Evolutionary conservation across 495 filamentous ascomycete genomes (phyloP).

Genomic region (Barbatosphaeria neglecta): DNA sequence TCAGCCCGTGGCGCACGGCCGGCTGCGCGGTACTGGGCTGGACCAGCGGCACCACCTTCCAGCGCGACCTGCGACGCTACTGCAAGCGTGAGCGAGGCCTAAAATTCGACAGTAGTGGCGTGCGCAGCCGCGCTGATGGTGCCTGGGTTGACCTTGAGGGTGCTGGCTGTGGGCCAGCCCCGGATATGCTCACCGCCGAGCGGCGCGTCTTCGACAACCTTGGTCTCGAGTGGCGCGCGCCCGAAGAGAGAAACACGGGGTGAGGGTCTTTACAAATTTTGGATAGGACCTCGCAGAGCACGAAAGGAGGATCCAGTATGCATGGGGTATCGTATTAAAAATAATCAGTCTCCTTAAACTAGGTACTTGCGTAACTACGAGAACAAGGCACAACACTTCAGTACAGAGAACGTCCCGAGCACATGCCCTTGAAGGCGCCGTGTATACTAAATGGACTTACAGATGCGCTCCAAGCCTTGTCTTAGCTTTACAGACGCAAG

Average conservation of each 20-base stretch:
- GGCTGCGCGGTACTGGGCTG: conserved; percentile 84
- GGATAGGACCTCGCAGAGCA: too few species aligned
- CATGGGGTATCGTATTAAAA: too few species aligned
- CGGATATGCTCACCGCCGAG: conserved; percentile 59
- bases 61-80: conserved; percentile 73
- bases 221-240: conserved; percentile 59
- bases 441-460: too few species aligned
- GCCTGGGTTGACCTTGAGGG: conserved; percentile 51
- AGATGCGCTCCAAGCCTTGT: too few species aligned
- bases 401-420: too few species aligned
- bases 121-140: conserved; percentile 55
- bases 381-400: too few species aligned
- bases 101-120: conserved; percentile 87
- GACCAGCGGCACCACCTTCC: conserved; percentile 81
- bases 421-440: too few species aligned
- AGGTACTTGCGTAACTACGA: too few species aligned
- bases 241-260: conserved; percentile 66
- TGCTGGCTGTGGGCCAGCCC: conserved; percentile 30
- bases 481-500: too few species aligned
- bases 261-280: conserved; percentile 23
- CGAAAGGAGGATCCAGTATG: too few species aligned
- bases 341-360: too few species aligned
- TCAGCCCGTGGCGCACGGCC: conserved; percentile 75
- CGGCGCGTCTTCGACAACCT: conserved; percentile 68
- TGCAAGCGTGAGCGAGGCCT: conserved; percentile 59